These are phyloP conservation scores for Cardamine resedifolia DNA, from an alignment of 345 rosid species.

Conservation along the genomic window DNA sequence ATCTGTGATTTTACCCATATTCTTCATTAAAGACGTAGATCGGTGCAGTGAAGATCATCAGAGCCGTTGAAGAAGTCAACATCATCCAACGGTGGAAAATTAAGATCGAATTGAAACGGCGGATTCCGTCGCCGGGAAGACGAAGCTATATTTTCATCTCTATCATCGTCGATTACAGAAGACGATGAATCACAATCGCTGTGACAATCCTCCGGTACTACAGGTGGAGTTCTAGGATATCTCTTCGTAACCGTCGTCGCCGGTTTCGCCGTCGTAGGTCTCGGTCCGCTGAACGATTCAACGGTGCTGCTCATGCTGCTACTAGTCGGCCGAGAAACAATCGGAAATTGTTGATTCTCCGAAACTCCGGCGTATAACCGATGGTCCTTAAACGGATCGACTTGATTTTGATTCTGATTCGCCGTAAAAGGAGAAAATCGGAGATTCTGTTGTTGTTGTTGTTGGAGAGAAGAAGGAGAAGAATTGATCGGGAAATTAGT, in stretches of 20 bases:
- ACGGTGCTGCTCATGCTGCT: constrained; percentile 97
- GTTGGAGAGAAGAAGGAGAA: background rate
- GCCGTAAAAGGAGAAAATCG: constrained; percentile 17
- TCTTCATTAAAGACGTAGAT: constrained; percentile 70
- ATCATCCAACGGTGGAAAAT: constrained; percentile 69
- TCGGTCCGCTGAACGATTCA: constrained; percentile 83
- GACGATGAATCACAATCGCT: constrained; percentile 96
- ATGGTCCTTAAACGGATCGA: constrained; percentile 44
- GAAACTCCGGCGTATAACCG: constrained; percentile 40
- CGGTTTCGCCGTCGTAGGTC: constrained; percentile 32
- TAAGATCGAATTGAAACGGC: constrained; percentile 76
- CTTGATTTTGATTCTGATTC: background rate
- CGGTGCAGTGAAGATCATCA: constrained; percentile 73
- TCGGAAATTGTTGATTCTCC: background rate
- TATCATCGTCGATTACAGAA: constrained; percentile 62
- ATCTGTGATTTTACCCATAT: constrained; percentile 11
- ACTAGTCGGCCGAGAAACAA: constrained; percentile 58
- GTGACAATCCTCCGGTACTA: constrained; percentile 74
- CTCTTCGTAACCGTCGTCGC: constrained; percentile 6
- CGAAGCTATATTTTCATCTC: constrained; percentile 46
- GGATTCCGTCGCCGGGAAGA: constrained; percentile 45
- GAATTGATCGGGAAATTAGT: constrained; percentile 60
- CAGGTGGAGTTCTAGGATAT: constrained; percentile 62
- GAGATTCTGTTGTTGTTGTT: constrained; percentile 6
- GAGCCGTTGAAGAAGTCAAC: constrained; percentile 46